These are phyloP conservation scores for Corylus americana DNA, from an alignment of 306 rosid genomes.

Conservation along the genomic window DNA sequence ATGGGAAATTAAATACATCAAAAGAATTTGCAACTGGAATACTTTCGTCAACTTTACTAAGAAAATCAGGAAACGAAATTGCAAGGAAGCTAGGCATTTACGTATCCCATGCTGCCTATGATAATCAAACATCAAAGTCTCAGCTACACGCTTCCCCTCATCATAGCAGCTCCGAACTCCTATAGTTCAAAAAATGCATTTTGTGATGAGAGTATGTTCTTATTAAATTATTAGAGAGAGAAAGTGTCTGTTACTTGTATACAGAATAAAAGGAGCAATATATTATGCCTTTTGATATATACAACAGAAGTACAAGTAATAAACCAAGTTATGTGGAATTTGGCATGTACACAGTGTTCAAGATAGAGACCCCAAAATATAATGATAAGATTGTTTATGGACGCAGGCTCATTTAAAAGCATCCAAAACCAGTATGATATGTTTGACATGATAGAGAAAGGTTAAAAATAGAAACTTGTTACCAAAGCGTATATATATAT, in stretches of 20 bases:
- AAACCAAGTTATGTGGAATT: too few relatives aligned
- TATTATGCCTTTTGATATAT: background rate
- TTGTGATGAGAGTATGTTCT: slow-evolving; percentile 13
- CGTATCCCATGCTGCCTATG: slow-evolving; percentile 97
- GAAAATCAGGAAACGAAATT: slow-evolving; percentile 17
- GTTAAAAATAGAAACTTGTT: background rate
- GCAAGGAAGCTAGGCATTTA: slow-evolving; percentile 26
- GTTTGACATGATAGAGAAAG: background rate
- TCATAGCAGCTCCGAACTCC: slow-evolving; percentile 99
- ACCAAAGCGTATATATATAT: too few relatives aligned
- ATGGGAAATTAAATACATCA: slow-evolving; percentile 10
- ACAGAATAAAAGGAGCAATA: background rate
- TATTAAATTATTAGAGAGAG: background rate
- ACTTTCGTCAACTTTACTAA: slow-evolving; percentile 10
- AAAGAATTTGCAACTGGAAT: background rate
- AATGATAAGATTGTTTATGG: background rate
- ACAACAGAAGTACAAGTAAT: background rate
- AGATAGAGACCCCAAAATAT: background rate
- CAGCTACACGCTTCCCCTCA: slow-evolving; percentile 98
- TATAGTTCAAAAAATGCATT: slow-evolving; percentile 30
- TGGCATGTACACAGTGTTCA: background rate
- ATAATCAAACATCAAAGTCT: slow-evolving; percentile 97
- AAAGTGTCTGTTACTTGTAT: background rate
- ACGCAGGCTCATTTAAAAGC: background rate
- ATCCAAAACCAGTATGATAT: background rate